Conservation (phyloP, 148 eudicot species). For the Pouteria glomerata region DNA sequence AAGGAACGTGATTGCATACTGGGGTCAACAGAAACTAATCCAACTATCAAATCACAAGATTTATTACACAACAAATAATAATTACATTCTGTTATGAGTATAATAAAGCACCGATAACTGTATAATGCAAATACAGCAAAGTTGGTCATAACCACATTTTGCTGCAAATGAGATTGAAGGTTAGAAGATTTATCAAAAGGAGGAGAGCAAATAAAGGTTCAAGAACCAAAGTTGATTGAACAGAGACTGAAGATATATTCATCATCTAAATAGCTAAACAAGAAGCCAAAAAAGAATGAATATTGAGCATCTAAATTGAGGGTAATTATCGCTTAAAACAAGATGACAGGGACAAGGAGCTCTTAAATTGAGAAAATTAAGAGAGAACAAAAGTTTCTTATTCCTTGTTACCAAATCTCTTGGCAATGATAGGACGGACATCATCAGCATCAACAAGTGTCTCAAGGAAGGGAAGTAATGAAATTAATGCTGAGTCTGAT, state of each 20-base stretch:
- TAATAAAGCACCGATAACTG: constrained; percentile 29
- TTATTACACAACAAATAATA: constrained; percentile 14
- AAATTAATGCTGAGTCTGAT: constrained; percentile 71
- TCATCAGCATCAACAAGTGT: constrained; percentile 80
- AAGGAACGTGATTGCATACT: neutral
- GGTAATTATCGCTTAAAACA: constrained; percentile 35
- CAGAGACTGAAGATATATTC: constrained; percentile 1
- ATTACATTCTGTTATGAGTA: constrained; percentile 24
- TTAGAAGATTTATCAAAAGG: constrained; percentile 1
- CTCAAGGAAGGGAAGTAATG: constrained; percentile 89
- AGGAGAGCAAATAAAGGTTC: constrained; percentile 11
- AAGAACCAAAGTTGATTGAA: neutral
- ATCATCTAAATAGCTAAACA: constrained; percentile 9
- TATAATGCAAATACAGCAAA: constrained; percentile 22
- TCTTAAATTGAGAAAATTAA: constrained; percentile 38
- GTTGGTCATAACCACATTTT: constrained; percentile 9
- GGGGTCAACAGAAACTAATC: neutral
- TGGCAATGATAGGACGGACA: constrained; percentile 90
- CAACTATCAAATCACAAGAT: neutral
- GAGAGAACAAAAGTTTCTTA: constrained; percentile 65
- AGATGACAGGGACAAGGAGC: constrained; percentile 30
- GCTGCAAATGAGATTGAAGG: constrained; percentile 17
- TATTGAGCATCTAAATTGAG: constrained; percentile 31
- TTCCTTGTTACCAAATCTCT: constrained; percentile 96
- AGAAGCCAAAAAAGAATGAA: neutral